Evolutionary conservation across 176 grass and related monocot species (phyloP).

Genomic region (Tillandsia fasciculata): DNA sequence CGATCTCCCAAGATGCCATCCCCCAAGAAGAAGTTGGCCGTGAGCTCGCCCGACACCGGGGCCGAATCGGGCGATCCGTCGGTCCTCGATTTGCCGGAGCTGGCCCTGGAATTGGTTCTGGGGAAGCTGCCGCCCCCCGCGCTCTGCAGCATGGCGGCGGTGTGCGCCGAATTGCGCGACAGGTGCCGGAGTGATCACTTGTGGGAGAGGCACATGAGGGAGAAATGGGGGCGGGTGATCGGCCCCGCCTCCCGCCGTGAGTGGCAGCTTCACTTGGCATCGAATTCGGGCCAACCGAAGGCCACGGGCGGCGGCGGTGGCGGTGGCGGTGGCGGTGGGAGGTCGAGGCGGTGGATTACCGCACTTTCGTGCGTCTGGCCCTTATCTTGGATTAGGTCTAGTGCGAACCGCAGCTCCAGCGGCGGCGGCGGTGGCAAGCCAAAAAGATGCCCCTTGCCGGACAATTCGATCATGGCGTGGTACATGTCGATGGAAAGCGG

Average conservation of each 20-base stretch:
- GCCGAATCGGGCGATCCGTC: constrained; percentile 22
- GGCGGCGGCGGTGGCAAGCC: background rate
- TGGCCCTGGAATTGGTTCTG: constrained; percentile 80
- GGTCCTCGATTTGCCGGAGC: constrained; percentile 76
- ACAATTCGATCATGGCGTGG: constrained; percentile 69
- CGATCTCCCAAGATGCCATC: constrained; percentile 29
- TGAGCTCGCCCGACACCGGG: constrained; percentile 27
- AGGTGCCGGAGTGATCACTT: constrained; percentile 59
- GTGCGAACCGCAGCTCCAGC: background rate
- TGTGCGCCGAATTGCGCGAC: constrained; percentile 50
- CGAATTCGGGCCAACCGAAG: background rate
- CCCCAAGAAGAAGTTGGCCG: constrained; percentile 46
- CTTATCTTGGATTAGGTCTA: constrained; percentile 65
- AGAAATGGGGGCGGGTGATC: constrained; percentile 73
- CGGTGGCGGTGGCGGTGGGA: constrained; percentile 19
- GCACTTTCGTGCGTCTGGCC: constrained; percentile 64
- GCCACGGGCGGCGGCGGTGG: background rate
- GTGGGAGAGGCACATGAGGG: constrained; percentile 77
- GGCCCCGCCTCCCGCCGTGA: constrained; percentile 41
- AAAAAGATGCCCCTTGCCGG: constrained; percentile 29
- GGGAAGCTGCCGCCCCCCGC: constrained; percentile 52
- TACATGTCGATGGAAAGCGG: constrained; percentile 75
- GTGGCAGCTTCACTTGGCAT: constrained; percentile 49
- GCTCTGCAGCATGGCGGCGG: constrained; percentile 58
- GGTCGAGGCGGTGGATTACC: constrained; percentile 47